phyloP scores from a whole-genome alignment of 306 rosid genomes.

The Citrullus colocynthis region DNA sequence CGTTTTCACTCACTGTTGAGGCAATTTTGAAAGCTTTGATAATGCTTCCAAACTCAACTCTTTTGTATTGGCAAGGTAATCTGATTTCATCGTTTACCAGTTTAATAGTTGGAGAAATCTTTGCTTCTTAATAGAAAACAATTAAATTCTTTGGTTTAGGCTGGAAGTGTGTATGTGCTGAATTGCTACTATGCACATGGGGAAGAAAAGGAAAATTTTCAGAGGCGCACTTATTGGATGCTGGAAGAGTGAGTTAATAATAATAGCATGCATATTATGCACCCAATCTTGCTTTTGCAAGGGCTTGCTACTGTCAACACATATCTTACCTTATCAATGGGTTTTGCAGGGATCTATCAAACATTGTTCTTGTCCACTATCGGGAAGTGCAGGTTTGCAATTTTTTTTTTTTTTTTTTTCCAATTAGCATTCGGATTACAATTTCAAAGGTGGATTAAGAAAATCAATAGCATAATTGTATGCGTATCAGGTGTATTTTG shows the following conservation, averaged over 20 bases:
- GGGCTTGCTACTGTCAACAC: not conserved
- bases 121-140: not conserved
- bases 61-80: not conserved
- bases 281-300: not conserved
- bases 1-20: not conserved
- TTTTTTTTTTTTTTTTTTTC: not conserved
- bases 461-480: not conserved
- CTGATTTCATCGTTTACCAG: not conserved
- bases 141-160: conserved; percentile 29
- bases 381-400: conserved; percentile 56
- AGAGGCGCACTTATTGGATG: conserved; percentile 88
- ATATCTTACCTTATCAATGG: conserved; percentile 9
- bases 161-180: conserved; percentile 66
- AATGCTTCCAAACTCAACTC: not conserved
- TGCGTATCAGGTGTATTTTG: not conserved
- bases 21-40: not conserved
- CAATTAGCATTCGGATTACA: not conserved
- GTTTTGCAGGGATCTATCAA: conserved; percentile 60
- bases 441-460: not conserved
- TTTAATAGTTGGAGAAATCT: not conserved
- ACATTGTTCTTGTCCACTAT: conserved; percentile 84
- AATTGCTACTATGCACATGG: conserved; percentile 94
- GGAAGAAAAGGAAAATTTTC: conserved; percentile 66
- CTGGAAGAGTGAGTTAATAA: conserved; percentile 69
- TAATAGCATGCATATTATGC: not conserved